These are phyloP conservation scores for Stephanodiscus minutulus DNA, from an alignment of 108 stramenopile species.

Conservation along the genomic window DNA sequence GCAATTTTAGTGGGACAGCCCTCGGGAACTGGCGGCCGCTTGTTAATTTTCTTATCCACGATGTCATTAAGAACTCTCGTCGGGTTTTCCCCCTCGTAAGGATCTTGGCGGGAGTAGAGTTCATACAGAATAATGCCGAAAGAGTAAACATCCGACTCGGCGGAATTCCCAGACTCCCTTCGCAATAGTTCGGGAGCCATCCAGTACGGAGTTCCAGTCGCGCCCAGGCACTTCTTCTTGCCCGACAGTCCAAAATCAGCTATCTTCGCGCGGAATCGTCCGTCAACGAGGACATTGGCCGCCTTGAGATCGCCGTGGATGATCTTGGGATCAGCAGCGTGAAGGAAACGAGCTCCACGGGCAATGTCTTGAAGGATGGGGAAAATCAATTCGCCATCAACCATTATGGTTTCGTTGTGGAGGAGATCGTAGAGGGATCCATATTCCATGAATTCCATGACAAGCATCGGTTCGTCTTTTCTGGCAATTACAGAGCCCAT, in stretches of 20 bases:
- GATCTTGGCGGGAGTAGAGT: conserved; percentile 54
- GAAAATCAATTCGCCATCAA: conserved; percentile 55
- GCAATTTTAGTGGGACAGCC: conserved; percentile 31
- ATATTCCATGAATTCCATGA: conserved; percentile 74
- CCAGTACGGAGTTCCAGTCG: conserved; percentile 92
- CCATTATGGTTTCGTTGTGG: conserved; percentile 56
- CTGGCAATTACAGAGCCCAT: conserved; percentile 52
- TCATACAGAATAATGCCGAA: conserved; percentile 71
- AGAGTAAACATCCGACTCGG: conserved; percentile 64
- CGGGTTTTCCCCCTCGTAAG: conserved; percentile 57
- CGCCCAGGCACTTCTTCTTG: conserved; percentile 49
- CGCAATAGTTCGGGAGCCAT: conserved; percentile 91
- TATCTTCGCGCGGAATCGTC: conserved; percentile 62
- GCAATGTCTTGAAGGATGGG: conserved; percentile 63
- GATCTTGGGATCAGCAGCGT: conserved; percentile 60
- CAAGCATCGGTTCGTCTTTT: conserved; percentile 56
- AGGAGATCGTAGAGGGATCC: conserved; percentile 66
- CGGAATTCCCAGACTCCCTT: conserved; percentile 47
- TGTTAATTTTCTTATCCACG: conserved; percentile 44
- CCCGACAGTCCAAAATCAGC: conserved; percentile 64
- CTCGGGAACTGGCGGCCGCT: conserved; percentile 52
- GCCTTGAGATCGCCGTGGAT: conserved; percentile 68
- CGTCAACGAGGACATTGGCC: conserved; percentile 64
- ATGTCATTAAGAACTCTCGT: conserved; percentile 38
- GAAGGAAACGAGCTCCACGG: conserved; percentile 67